These are phyloP conservation scores for Phylloporus arenicola DNA, from an alignment of 768 basidiomycete genomes.

Conservation along the genomic window DNA sequence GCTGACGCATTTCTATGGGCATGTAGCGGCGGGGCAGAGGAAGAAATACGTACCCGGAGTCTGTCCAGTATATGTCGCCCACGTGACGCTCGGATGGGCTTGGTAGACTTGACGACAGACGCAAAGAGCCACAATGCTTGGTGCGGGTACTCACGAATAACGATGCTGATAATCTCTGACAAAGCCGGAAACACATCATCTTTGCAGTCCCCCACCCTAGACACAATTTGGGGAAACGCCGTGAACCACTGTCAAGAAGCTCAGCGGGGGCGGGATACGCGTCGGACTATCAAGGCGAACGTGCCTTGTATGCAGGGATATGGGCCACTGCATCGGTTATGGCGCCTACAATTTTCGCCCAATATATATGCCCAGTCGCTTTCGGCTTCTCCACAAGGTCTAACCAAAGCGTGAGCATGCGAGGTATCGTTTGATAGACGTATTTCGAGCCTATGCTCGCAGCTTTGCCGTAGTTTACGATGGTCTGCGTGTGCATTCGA, in stretches of 20 bases:
- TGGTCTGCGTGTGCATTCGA: constrained; percentile 60
- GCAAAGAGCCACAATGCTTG: constrained; percentile 93
- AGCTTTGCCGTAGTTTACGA: constrained; percentile 64
- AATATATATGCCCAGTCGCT: constrained; percentile 33
- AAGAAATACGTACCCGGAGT: constrained; percentile 44
- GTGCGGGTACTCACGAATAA: constrained; percentile 80
- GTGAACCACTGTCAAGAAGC: constrained; percentile 72
- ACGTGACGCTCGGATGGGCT: constrained; percentile 50
- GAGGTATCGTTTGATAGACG: constrained; percentile 91
- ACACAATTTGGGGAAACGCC: constrained; percentile 95
- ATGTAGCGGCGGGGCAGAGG: not conserved
- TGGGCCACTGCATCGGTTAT: constrained; percentile 52
- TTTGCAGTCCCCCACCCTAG: constrained; percentile 78
- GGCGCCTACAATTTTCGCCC: constrained; percentile 42
- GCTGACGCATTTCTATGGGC: constrained; percentile 31
- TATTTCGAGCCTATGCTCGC: constrained; percentile 86
- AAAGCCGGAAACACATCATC: constrained; percentile 55
- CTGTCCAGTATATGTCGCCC: constrained; percentile 55
- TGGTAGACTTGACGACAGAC: constrained; percentile 82
- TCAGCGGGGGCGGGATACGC: constrained; percentile 4
- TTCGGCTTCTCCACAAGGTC: constrained; percentile 66
- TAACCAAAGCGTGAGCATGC: constrained; percentile 91
- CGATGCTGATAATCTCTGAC: constrained; percentile 57
- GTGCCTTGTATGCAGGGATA: constrained; percentile 77
- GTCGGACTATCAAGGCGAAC: constrained; percentile 4